phyloP scores from a whole-genome alignment of 805 yeast species.

The Debaryomyces hansenii region DNA sequence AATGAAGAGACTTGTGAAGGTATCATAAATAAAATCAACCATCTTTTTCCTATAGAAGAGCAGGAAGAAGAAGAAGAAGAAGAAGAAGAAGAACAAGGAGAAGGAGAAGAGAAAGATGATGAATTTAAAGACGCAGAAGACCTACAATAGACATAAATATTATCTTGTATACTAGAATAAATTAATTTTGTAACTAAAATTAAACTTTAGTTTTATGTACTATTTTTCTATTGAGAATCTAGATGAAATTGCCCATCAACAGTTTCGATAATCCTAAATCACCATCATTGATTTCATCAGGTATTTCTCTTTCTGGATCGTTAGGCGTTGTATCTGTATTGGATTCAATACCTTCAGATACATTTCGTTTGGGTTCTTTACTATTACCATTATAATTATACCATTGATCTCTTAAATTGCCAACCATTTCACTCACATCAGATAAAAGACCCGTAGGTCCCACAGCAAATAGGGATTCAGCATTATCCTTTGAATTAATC shows the following conservation, averaged over 20 bases:
- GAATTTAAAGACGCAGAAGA: slow-evolving; percentile 9
- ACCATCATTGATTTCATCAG: slow-evolving; percentile 3
- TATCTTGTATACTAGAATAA: slow-evolving; percentile 4
- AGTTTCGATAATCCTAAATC: slow-evolving; percentile 12
- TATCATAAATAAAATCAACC: slow-evolving; percentile 56
- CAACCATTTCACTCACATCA: slow-evolving; percentile 61
- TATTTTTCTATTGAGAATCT: not conserved
- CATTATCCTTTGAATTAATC: slow-evolving; percentile 48
- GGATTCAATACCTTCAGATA: not conserved
- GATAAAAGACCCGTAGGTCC: slow-evolving; percentile 75
- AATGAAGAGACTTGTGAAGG: slow-evolving; percentile 62
- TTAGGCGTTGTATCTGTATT: not conserved
- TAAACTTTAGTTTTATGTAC: too few relatives aligned
- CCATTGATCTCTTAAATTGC: slow-evolving; percentile 42
- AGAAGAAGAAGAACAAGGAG: slow-evolving; percentile 21
- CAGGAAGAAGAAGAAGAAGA: slow-evolving; percentile 25
- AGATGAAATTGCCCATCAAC: slow-evolving; percentile 23
- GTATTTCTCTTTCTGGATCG: not conserved
- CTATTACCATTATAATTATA: slow-evolving; percentile 12
- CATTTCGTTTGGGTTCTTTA: not conserved
- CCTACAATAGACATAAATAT: not conserved
- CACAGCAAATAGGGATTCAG: slow-evolving; percentile 45
- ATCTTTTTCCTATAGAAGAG: slow-evolving; percentile 49
- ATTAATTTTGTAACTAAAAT: not conserved
- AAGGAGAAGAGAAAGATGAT: slow-evolving; percentile 18